Conservation (phyloP, 495 filamentous ascomycete genomes). For the Podospora pseudopauciseta region DNA sequence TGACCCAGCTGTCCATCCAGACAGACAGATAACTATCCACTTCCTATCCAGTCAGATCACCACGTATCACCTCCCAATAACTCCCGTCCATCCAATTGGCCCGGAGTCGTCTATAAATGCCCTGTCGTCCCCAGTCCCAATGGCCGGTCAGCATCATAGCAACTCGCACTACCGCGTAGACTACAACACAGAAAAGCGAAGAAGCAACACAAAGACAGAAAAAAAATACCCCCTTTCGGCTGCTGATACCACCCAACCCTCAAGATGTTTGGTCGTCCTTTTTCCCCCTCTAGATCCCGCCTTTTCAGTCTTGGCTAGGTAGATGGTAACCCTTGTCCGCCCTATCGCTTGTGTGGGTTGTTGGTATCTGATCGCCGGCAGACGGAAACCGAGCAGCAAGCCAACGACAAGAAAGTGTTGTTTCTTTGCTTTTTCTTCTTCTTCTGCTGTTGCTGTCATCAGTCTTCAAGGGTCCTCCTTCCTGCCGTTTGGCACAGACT, state of each 20-base stretch:
- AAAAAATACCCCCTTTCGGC: background rate
- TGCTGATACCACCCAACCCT: background rate
- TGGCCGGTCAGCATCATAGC: background rate
- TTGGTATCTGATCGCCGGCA: background rate
- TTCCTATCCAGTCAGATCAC: background rate
- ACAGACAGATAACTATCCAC: background rate
- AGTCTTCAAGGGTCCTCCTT: background rate
- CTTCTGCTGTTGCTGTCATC: background rate
- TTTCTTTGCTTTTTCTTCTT: background rate
- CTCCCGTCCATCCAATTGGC: background rate
- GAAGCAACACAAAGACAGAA: background rate
- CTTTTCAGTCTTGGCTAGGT: too few relatives aligned
- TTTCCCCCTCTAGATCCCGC: background rate
- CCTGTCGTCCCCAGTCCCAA: background rate
- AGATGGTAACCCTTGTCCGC: background rate
- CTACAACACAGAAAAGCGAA: background rate
- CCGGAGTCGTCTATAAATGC: background rate
- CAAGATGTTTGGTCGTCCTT: background rate
- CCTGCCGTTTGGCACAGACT: slow-evolving; percentile 3
- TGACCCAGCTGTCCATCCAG: background rate
- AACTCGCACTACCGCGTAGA: background rate
- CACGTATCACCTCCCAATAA: background rate
- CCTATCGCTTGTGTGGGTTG: background rate
- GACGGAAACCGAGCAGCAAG: background rate
- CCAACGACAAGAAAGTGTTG: background rate